phyloP scores from a whole-genome alignment of 2,329 filamentous ascomycete genomes.

The Sodiomyces alkalinus region DNA sequence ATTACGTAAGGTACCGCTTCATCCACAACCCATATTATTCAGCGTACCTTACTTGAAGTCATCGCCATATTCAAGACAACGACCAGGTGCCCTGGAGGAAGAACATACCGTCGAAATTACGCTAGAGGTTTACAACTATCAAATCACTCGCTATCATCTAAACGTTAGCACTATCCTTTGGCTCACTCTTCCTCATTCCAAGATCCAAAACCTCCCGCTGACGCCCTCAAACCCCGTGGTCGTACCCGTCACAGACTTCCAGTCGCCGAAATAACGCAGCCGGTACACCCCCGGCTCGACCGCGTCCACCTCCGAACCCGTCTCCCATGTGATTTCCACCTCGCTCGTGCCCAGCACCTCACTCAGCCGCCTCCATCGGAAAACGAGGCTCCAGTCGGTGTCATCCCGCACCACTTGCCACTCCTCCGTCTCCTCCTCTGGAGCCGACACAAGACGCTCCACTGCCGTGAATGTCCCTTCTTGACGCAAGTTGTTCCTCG shows the following conservation, averaged over 20 bases:
- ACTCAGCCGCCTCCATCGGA: constrained; percentile 62
- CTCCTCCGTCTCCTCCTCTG: constrained; percentile 9
- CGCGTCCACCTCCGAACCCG: constrained; percentile 41
- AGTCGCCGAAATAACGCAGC: constrained; percentile 68
- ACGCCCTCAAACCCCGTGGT: constrained; percentile 56
- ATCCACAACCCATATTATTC: too few species aligned
- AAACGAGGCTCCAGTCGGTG: constrained; percentile 69
- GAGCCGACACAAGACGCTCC: constrained; percentile 33
- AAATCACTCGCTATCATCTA: neutral
- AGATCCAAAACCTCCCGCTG: constrained; percentile 34
- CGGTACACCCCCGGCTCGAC: constrained; percentile 51
- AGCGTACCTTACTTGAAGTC: too few species aligned
- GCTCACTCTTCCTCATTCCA: neutral
- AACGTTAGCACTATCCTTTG: neutral
- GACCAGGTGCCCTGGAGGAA: too few species aligned
- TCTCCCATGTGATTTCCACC: constrained; percentile 65
- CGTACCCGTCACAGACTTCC: constrained; percentile 46
- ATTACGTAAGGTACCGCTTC: too few species aligned
- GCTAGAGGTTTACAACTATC: neutral
- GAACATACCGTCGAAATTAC: too few species aligned
- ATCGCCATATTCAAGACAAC: too few species aligned
- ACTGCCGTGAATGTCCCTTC: constrained; percentile 66
- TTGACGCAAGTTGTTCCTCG: constrained; percentile 68
- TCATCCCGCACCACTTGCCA: constrained; percentile 64
- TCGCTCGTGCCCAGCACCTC: constrained; percentile 57